Base-by-base conservation (phyloP, 768 basidiomycete genomes). In the Lactifluus subvellereus region DNA sequence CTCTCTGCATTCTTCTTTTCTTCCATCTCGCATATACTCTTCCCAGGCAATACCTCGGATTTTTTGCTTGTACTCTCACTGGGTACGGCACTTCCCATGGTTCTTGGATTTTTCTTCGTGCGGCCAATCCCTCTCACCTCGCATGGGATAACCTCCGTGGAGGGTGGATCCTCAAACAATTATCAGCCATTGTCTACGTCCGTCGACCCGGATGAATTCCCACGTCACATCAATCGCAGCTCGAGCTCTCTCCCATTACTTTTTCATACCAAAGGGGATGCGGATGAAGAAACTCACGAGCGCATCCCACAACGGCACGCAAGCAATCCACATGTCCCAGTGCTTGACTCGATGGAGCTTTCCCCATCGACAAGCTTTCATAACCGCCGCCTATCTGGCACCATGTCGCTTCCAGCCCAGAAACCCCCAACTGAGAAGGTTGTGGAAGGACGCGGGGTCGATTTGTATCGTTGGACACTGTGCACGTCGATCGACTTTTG, bases 1-100 rank as follows among this genome's bases (percentile, higher is more conserved):
- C 82, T 98, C 16, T 94, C 91, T 0, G 94, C 94, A 0, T 96
- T 96, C 77, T 78, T 90, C 65, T 97, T 95, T 74, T 89, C 91
- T 13, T 80, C 85, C 1, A 74, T 95, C 42, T 85, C 91, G 0
- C 86, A 87, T 60, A 69, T 82, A 0, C 72, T 86, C 48, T 95
- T 85, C 69, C 85, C 89, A 0, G 92, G 90, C 0, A 80, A 94
- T 68, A 90, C 89, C 0, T 88, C 87, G 0, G 80, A 84, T 1
- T 88, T 96, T 69, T 74, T 98, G 1, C 78, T 88, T 0, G 74
- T 92, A 4, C 82, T 97, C 6, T 82, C 87, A 0, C 65, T 92
- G 2, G 94, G 94, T 2, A 94, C 92, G 0, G 79, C 90, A 0
- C 67, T 86, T 2, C 89, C 91, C 0, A 89, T 94, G 85, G 71